Evolutionary conservation across 768 basidiomycete genomes (phyloP), one percentile per base, ranked within the genome.

Genomic region (Rhodotorula babjevae): DNA sequence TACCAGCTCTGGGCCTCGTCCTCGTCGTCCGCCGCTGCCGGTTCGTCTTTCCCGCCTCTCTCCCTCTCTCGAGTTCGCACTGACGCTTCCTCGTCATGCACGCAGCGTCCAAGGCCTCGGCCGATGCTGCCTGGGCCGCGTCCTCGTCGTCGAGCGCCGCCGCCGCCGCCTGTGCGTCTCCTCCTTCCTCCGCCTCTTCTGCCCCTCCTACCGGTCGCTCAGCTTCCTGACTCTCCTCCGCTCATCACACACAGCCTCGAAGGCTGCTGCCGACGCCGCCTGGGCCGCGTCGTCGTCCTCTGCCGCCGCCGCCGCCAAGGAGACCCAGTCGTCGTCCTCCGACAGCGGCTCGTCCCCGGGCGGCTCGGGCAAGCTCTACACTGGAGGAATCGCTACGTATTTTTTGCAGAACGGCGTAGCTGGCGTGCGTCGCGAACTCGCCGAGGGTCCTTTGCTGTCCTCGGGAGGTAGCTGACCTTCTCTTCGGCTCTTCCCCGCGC

Each of bases 361-460:
- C 31, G 44, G 19, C 11, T 55, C 53, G 52, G 40, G 53, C 21
- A n/a, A 74, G 33, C 44, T 50, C 42, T 68, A 68, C 74, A 23
- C 69, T 3, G 74, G 74, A 21, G 74, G 74, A 18, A 57, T 33
- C 19, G 31, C 56, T 3, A 33, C 36, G 19, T 33, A 55, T 67
- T 73, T 68, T 59, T 60, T 42, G 33, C 60, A 74, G 59, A 71
- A 74, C 69, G 73, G 73, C 52, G 7, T 31, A 2, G 46, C 18
- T 6, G 29, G 16, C 14, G 27, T 33, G 10, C 10, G n/a, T 23
- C 14, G 6, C 36, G 36, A 36, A 9, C 36, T 36, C 36, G 5
- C 36, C 9, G 36, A 9, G 36, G 4, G 5, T 36, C 9, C 9
- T 9, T 36, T 9, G 36, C 36, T 9, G 36, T 36, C 36, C 36